Conservation (phyloP, 208 protist genomes). For the Trypanosoma brucei region DNA sequence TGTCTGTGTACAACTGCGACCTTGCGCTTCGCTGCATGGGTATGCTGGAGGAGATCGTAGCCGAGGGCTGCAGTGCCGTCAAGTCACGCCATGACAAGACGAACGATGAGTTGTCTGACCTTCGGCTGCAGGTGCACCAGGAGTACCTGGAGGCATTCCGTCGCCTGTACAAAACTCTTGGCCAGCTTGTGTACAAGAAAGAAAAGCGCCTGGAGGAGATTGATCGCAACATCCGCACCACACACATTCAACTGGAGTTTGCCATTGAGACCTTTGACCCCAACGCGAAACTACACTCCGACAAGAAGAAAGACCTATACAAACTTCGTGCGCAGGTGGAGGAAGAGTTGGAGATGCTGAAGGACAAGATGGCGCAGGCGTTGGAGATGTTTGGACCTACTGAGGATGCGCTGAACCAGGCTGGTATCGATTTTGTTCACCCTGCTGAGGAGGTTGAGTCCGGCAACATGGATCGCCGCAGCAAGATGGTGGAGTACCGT, state of each 20-base stretch:
- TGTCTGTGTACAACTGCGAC: conserved; percentile 10
- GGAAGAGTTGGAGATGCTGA: conserved; percentile 53
- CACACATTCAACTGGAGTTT: conserved; percentile 7
- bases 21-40: conserved; percentile 27
- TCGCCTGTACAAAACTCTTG: conserved; percentile 6
- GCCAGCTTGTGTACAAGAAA: conserved; percentile 38
- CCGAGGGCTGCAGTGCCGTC: conserved; percentile 46
- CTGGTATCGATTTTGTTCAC: conserved; percentile 6
- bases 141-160: conserved; percentile 8
- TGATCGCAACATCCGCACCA: conserved; percentile 45
- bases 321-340: conserved; percentile 23
- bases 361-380: conserved; percentile 30
- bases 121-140: conserved; percentile 6
- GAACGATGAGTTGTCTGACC: conserved; percentile 31
- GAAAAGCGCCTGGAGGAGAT: conserved; percentile 46
- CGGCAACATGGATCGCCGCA: conserved; percentile 6
- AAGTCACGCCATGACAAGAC: conserved; percentile 61
- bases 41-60: conserved; percentile 64
- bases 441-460: conserved; percentile 4
- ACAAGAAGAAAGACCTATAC: conserved; percentile 41
- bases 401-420: conserved; percentile 7
- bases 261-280: conserved; percentile 9
- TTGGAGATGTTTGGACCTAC: conserved; percentile 6
- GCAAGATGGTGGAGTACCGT: conserved; percentile 10
- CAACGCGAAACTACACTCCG: conserved; percentile 7